Conservation (phyloP, 139 green algal genomes). For the Gonium pectorale region DNA sequence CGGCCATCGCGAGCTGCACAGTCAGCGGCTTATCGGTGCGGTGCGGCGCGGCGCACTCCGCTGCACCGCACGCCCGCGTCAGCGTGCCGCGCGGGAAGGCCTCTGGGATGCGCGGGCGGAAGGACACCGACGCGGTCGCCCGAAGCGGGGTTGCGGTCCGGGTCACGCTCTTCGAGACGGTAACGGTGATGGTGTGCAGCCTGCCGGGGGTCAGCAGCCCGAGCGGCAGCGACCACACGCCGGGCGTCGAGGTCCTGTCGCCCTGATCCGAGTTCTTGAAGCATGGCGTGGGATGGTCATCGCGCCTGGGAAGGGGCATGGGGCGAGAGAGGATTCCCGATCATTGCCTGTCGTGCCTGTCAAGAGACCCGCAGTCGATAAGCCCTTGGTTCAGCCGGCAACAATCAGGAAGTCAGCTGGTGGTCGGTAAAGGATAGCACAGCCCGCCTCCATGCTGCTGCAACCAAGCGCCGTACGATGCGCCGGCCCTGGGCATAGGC, state of each 20-base stretch:
- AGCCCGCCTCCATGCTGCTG: too few relatives aligned
- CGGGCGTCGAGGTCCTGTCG: background rate
- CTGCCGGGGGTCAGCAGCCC: background rate
- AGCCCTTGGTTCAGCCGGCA: too few relatives aligned
- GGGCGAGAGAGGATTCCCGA: too few relatives aligned
- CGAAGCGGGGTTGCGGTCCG: background rate
- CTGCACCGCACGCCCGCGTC: background rate
- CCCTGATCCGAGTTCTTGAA: background rate
- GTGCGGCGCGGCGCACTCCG: constrained; percentile 9
- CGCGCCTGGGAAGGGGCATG: background rate
- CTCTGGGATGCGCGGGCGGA: background rate
- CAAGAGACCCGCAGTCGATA: too few relatives aligned
- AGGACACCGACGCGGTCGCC: background rate
- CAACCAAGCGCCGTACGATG: too few relatives aligned
- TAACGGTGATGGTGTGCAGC: constrained; percentile 15
- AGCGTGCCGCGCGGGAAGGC: constrained; percentile 23
- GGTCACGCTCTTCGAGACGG: background rate
- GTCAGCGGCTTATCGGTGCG: background rate
- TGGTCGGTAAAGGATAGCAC: too few relatives aligned
- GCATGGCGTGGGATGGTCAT: constrained; percentile 35
- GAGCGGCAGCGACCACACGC: constrained; percentile 1
- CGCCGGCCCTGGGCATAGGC: too few relatives aligned
- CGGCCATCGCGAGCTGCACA: background rate
- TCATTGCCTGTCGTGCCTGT: too few relatives aligned
- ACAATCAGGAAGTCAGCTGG: too few relatives aligned